Evolutionary conservation across 306 rosid species (phyloP).

Genomic region (Trifolium pratense): DNA sequence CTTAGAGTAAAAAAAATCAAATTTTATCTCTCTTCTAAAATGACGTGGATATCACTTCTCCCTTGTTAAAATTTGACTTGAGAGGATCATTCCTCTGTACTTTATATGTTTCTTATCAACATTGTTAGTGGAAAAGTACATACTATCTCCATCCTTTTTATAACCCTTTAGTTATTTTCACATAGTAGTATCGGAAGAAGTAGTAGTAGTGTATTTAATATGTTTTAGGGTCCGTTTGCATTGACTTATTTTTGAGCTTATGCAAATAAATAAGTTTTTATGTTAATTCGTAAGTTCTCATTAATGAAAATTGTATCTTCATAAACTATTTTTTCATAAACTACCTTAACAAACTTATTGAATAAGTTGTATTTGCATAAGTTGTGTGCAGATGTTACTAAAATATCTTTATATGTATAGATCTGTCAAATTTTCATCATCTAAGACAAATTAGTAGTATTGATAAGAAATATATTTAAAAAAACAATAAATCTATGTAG

Average conservation of each 20-base stretch:
- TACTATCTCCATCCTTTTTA: not conserved
- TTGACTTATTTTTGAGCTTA: too few species aligned
- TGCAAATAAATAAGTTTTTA: too few species aligned
- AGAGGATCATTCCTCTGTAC: not conserved
- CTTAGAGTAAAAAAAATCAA: not conserved
- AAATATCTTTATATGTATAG: not conserved
- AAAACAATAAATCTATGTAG: not conserved
- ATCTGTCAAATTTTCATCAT: not conserved
- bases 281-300: too few species aligned
- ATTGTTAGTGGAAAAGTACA: not conserved
- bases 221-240: too few species aligned
- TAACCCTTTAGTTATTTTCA: not conserved
- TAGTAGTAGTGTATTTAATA: not conserved
- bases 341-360: too few species aligned
- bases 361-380: too few species aligned
- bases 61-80: not conserved
- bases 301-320: too few species aligned
- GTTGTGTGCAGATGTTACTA: too few species aligned
- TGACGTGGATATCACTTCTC: not conserved
- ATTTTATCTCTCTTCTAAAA: not conserved
- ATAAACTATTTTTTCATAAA: too few species aligned
- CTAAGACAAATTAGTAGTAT: not conserved
- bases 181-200: too few species aligned
- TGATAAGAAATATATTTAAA: not conserved
- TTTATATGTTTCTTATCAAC: conserved; percentile 3